Percentiles rank a stretch among this genome's conserved stretches.
These are phyloP conservation scores for Leptographium lundbergii DNA, from an alignment of 2,329 filamentous ascomycete genomes.

Conservation along the genomic window DNA sequence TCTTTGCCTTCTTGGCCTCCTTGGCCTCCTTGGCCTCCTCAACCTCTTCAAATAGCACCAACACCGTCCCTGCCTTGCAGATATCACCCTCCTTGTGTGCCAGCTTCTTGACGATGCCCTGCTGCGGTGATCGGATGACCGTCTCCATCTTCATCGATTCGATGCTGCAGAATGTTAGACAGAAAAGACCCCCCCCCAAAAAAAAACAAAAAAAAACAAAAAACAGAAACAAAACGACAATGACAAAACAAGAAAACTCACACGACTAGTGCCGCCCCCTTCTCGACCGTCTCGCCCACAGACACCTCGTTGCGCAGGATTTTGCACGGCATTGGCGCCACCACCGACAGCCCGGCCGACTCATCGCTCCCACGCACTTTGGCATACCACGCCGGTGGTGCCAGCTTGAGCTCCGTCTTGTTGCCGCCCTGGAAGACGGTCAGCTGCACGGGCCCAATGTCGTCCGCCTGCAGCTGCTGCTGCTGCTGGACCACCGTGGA, in stretches of 20 bases:
- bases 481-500: slow-evolving; percentile 58
- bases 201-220: slow-evolving; percentile 2
- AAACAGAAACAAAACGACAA: slow-evolving; percentile 11
- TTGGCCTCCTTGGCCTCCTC: not conserved
- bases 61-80: slow-evolving; percentile 62
- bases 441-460: slow-evolving; percentile 35
- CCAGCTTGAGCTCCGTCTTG: slow-evolving; percentile 45
- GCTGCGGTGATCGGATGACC: slow-evolving; percentile 64
- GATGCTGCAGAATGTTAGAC: slow-evolving; percentile 36
- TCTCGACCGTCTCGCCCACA: slow-evolving; percentile 70
- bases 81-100: slow-evolving; percentile 68
- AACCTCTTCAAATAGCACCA: slow-evolving; percentile 54
- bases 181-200: too few relatives aligned
- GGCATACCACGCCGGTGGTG: slow-evolving; percentile 65
- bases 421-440: slow-evolving; percentile 63
- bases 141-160: slow-evolving; percentile 91
- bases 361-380: slow-evolving; percentile 60
- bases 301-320: slow-evolving; percentile 78
- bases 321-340: slow-evolving; percentile 96
- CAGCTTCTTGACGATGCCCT: slow-evolving; percentile 57
- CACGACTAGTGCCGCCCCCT: slow-evolving; percentile 79
- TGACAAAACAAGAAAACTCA: slow-evolving; percentile 27
- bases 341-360: slow-evolving; percentile 68
- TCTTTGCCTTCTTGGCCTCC: not conserved
- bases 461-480: slow-evolving; percentile 17